Evolutionary conservation across 345 rosid genomes (phyloP).

Genomic region (Acer saccharum): DNA sequence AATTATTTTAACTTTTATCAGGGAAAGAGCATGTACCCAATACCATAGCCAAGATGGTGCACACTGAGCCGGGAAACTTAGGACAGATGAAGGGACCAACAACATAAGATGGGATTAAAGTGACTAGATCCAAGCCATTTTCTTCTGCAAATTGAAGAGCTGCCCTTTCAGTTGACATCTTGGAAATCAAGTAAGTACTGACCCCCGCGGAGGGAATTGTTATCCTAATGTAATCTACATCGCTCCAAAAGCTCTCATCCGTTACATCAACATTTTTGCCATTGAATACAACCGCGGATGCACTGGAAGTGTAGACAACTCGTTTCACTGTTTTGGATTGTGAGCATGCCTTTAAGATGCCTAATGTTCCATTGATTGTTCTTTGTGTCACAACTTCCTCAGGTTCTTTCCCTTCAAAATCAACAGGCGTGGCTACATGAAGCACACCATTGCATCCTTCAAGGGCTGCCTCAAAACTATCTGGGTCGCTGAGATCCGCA

Average conservation of each 20-base stretch:
- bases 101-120: constrained; percentile 27
- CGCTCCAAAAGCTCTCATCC: constrained; percentile 45
- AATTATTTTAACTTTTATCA: too few relatives aligned
- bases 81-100: constrained; percentile 48
- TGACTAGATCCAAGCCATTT: constrained; percentile 40
- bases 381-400: constrained; percentile 50
- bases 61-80: constrained; percentile 25
- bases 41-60: constrained; percentile 22
- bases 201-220: too few relatives aligned
- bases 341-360: constrained; percentile 55
- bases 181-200: constrained; percentile 27
- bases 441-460: constrained; percentile 60
- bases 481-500: constrained; percentile 53
- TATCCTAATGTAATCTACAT: constrained; percentile 18
- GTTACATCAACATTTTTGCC: background rate
- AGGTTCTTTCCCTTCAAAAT: constrained; percentile 37
- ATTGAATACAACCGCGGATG: constrained; percentile 9
- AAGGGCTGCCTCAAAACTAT: constrained; percentile 54
- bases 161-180: constrained; percentile 35
- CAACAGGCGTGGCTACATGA: constrained; percentile 61
- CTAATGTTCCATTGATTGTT: constrained; percentile 48
- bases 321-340: constrained; percentile 56
- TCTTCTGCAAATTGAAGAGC: constrained; percentile 35
- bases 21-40: constrained; percentile 20
- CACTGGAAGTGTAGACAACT: constrained; percentile 67